A percentile compares a stretch with the other conserved stretches of the same genome.
Evolutionary conservation across 2,329 filamentous ascomycete genomes (phyloP).

Genomic region (Beauveria bassiana): DNA sequence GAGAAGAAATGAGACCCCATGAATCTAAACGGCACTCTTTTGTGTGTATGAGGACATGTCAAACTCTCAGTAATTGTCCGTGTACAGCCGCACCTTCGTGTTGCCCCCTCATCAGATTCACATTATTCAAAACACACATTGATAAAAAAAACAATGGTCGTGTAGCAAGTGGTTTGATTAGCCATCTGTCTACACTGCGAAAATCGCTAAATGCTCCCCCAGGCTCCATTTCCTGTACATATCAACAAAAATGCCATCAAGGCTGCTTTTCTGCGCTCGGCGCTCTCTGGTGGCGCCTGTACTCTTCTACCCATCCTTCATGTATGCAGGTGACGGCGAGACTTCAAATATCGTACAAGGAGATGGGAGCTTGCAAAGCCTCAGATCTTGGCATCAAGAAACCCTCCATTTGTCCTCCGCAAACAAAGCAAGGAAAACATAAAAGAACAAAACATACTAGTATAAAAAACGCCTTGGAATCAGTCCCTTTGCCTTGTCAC

Average conservation of each 20-base stretch:
- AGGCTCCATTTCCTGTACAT: not conserved
- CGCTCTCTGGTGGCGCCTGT: not conserved
- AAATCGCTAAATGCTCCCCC: not conserved
- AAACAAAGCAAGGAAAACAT: not conserved
- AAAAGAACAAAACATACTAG: not conserved
- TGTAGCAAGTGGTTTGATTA: not conserved
- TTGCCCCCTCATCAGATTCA: not conserved
- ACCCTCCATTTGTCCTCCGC: not conserved
- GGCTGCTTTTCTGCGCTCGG: not conserved
- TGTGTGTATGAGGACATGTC: not conserved
- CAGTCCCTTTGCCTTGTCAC: slow-evolving; percentile 7
- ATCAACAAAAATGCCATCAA: slow-evolving; percentile 4
- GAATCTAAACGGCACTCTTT: slow-evolving; percentile 13
- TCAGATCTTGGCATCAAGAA: not conserved
- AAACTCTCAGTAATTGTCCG: too few relatives aligned
- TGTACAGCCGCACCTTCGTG: not conserved
- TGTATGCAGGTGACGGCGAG: not conserved
- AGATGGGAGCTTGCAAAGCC: not conserved
- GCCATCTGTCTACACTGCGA: slow-evolving; percentile 1
- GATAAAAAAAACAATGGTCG: not conserved
- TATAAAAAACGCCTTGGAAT: slow-evolving; percentile 2
- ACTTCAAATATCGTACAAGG: slow-evolving; percentile 3
- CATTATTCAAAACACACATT: not conserved
- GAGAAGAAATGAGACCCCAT: slow-evolving; percentile 28
- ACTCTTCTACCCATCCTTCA: not conserved